phyloP scores from a whole-genome alignment of 495 filamentous ascomycete genomes.

The Neurospora hispaniola region DNA sequence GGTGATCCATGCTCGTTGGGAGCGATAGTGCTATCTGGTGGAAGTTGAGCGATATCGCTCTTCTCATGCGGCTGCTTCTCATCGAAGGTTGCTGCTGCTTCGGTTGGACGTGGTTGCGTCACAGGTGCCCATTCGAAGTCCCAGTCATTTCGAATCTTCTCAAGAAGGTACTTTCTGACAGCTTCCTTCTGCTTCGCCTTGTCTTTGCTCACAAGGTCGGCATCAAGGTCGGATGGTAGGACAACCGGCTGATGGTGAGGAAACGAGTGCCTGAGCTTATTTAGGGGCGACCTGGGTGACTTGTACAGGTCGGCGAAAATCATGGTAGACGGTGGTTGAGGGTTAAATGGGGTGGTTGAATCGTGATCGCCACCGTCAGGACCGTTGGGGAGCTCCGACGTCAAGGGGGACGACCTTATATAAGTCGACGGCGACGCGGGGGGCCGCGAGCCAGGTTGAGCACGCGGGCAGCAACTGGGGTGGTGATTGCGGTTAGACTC shows the following conservation, averaged over 20 bases:
- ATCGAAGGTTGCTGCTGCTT: not conserved
- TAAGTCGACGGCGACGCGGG: conserved; percentile 7
- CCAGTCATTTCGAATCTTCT: conserved; percentile 52
- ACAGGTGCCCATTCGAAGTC: conserved; percentile 33
- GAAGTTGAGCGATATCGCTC: not conserved
- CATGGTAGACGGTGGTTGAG: conserved; percentile 13
- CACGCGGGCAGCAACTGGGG: conserved; percentile 17
- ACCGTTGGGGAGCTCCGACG: conserved; percentile 7
- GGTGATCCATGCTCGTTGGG: not conserved
- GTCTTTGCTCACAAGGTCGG: conserved; percentile 44
- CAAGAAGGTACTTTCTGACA: conserved; percentile 38
- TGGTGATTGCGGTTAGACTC: not conserved
- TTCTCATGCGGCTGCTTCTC: not conserved
- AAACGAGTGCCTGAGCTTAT: conserved; percentile 28
- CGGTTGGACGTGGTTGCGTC: not conserved
- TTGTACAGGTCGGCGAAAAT: conserved; percentile 30
- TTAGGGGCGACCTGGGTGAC: conserved; percentile 28
- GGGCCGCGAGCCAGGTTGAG: conserved; percentile 6
- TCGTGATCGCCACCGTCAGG: conserved; percentile 13
- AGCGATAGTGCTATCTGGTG: not conserved
- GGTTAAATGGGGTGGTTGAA: not conserved
- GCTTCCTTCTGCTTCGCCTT: conserved; percentile 45
- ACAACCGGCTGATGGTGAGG: conserved; percentile 10
- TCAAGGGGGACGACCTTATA: conserved; percentile 15
- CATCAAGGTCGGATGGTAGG: conserved; percentile 31